Conservation (phyloP, 768 basidiomycete genomes). For the Cystobasidium tubakii region DNA sequence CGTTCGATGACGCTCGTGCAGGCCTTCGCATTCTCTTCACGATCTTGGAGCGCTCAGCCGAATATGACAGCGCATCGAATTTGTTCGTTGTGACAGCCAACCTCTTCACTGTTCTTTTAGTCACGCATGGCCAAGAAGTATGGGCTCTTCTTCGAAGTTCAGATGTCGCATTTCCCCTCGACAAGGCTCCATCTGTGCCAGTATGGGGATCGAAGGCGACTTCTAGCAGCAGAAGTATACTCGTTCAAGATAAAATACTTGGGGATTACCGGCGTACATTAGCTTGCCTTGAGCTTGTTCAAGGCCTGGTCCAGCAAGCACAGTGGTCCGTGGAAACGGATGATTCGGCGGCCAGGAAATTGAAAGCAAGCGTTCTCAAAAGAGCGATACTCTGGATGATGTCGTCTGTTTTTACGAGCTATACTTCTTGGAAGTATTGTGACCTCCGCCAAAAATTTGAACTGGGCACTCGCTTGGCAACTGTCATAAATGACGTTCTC, state of each 20-base stretch:
- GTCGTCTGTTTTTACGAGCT: not conserved
- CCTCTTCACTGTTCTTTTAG: not conserved
- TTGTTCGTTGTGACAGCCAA: not conserved
- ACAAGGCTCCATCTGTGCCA: not conserved
- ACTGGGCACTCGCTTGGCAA: not conserved
- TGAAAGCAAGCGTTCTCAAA: not conserved
- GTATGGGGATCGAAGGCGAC: not conserved
- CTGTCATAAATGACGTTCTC: not conserved
- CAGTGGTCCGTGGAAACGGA: not conserved
- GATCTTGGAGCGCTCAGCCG: not conserved
- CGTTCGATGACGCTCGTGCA: not conserved
- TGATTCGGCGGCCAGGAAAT: not conserved
- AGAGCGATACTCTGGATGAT: not conserved
- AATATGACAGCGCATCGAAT: not conserved
- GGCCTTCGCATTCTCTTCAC: not conserved
- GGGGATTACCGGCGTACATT: conserved; percentile 11
- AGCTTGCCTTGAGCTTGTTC: conserved; percentile 9
- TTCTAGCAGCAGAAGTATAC: not conserved
- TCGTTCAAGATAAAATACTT: not conserved
- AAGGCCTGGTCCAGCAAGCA: conserved; percentile 1
- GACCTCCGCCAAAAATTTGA: conserved; percentile 23
- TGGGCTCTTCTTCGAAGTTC: conserved; percentile 84
- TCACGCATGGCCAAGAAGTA: conserved; percentile 50
- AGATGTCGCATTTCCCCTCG: conserved; percentile 62
- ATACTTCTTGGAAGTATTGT: not conserved